Percentiles rank a stretch among this genome's conserved stretches.
phyloP scores from a whole-genome alignment of 129 eudicot species.

The Chrysanthemum lavandulifolium region DNA sequence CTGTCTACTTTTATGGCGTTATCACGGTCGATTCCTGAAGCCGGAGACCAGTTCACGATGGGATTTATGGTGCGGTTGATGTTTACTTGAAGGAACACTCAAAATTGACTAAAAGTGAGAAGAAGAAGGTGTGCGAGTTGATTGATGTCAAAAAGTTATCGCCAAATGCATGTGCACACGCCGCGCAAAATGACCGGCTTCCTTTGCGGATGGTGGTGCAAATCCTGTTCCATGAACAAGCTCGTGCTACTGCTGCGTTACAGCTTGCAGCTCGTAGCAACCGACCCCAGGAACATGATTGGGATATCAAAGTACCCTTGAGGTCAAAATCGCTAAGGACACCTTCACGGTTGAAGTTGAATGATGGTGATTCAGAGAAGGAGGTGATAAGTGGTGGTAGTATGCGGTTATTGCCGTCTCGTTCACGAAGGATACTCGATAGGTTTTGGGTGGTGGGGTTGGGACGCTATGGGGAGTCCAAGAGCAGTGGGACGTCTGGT shows the following conservation, averaged over 20 bases:
- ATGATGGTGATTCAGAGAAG: constrained; percentile 41
- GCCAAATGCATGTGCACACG: constrained; percentile 64
- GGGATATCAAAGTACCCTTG: constrained; percentile 43
- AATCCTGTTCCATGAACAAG: constrained; percentile 77
- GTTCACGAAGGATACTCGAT: constrained; percentile 80
- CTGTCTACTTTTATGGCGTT: constrained; percentile 41
- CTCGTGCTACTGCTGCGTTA: constrained; percentile 46
- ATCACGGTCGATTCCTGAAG: constrained; percentile 54
- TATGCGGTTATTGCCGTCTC: constrained; percentile 70
- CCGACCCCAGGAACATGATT: constrained; percentile 35
- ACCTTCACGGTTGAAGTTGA: constrained; percentile 51
- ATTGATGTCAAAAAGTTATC: constrained; percentile 73
- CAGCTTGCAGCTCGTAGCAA: constrained; percentile 31
- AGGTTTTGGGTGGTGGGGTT: constrained; percentile 69
- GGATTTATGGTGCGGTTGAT: constrained; percentile 68
- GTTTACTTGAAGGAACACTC: constrained; percentile 80
- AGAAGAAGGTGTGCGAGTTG: constrained; percentile 61
- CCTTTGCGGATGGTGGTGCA: constrained; percentile 86
- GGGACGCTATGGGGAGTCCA: constrained; percentile 55
- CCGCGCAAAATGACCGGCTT: constrained; percentile 81
- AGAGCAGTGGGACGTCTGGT: constrained; percentile 74
- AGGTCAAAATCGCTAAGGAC: constrained; percentile 51
- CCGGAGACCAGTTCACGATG: constrained; percentile 82
- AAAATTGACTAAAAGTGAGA: constrained; percentile 60
- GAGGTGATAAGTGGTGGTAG: constrained; percentile 39